Evolutionary conservation across 1,284 basidiomycete genomes (phyloP).

Genomic region (Tylopilus microsporus): DNA sequence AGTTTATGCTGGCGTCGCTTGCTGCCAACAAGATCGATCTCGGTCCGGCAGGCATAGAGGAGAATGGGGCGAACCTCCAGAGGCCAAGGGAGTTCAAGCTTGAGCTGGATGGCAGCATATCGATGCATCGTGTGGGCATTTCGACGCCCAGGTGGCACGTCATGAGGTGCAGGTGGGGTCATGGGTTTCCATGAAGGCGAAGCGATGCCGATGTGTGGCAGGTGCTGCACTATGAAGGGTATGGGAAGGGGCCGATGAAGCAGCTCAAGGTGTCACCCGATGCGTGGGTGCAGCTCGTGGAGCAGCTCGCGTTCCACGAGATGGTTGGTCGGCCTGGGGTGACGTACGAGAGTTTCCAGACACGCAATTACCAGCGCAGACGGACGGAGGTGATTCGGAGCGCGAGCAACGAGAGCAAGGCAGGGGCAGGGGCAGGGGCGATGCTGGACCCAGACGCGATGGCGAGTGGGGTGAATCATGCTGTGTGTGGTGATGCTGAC

Average conservation of each 20-base stretch:
- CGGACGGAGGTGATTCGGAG: conserved; percentile 93
- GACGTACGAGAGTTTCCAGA: conserved; percentile 94
- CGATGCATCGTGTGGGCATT: conserved; percentile 55
- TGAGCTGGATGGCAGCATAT: conserved; percentile 61
- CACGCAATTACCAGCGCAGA: conserved; percentile 86
- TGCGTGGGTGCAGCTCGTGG: conserved; percentile 91
- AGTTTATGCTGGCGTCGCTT: conserved; percentile 83
- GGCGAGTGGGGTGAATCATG: conserved; percentile 35
- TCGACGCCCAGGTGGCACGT: conserved; percentile 70
- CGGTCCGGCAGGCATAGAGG: conserved; percentile 41
- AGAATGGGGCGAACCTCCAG: conserved; percentile 47
- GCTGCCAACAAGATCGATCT: conserved; percentile 77
- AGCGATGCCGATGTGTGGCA: conserved; percentile 24
- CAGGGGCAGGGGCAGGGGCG: conserved; percentile 71
- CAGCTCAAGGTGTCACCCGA: conserved; percentile 87
- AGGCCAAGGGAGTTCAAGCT: conserved; percentile 70
- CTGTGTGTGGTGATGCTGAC: conserved; percentile 2
- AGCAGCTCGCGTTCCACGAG: conserved; percentile 93
- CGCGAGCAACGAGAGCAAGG: conserved; percentile 75
- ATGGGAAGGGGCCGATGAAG: conserved; percentile 90
- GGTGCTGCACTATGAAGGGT: conserved; percentile 86
- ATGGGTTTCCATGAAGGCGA: neutral
- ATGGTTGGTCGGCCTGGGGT: conserved; percentile 76
- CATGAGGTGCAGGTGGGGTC: conserved; percentile 76
- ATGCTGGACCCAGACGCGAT: conserved; percentile 68